phyloP scores from a whole-genome alignment of 331 rosid genomes.

The Dryas integrifolia region DNA sequence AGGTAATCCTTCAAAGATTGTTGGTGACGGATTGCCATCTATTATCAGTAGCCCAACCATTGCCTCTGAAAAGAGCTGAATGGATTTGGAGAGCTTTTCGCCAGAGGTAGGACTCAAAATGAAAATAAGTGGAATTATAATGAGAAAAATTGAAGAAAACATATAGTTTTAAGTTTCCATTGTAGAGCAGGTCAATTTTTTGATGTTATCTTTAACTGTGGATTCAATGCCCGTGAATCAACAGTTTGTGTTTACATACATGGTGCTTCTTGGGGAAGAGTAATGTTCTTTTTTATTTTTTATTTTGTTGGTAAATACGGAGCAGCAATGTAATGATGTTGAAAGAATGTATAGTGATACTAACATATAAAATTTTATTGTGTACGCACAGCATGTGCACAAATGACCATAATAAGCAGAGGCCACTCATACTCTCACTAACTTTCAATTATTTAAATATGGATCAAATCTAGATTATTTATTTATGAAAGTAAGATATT shows the following conservation, averaged over 20 bases:
- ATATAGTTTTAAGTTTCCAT: slow-evolving; percentile 20
- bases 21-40: slow-evolving; percentile 17
- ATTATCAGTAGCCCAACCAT: slow-evolving; percentile 30
- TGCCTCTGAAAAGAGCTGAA: slow-evolving; percentile 37
- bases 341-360: slow-evolving; percentile 1
- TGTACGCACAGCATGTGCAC: neutral
- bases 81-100: slow-evolving; percentile 37
- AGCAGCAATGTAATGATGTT: neutral
- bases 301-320: neutral
- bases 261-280: slow-evolving; percentile 2
- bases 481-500: no score
- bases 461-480: no score
- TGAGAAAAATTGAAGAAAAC: slow-evolving; percentile 18
- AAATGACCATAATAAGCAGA: neutral
- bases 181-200: slow-evolving; percentile 36
- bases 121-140: slow-evolving; percentile 16
- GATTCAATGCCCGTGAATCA: slow-evolving; percentile 20
- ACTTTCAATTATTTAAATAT: no score
- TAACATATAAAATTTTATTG: neutral
- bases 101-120: slow-evolving; percentile 37
- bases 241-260: slow-evolving; percentile 31
- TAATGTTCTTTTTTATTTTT: neutral
- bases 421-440: no score
- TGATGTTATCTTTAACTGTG: slow-evolving; percentile 6
- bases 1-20: slow-evolving; percentile 9